phyloP scores from a whole-genome alignment of 192 early-diverging fungal species.

The Chytriomyces hyalinus region DNA sequence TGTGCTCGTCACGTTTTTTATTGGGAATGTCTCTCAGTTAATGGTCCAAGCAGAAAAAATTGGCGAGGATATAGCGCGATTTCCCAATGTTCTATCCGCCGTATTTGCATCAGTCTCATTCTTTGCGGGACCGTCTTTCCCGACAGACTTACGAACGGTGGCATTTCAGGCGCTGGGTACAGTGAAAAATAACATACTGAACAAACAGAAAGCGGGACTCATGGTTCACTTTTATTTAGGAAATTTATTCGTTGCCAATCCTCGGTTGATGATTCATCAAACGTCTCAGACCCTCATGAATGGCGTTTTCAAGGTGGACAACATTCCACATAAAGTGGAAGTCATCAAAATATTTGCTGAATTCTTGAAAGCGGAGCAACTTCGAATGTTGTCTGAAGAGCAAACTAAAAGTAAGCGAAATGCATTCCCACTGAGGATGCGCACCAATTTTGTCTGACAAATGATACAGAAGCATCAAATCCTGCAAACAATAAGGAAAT shows the following conservation, averaged over 20 bases:
- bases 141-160: constrained; percentile 28
- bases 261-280: constrained; percentile 61
- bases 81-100: constrained; percentile 16
- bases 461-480: constrained; percentile 6
- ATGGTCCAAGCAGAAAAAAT: constrained; percentile 25
- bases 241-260: constrained; percentile 73
- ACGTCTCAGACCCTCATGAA: constrained; percentile 71
- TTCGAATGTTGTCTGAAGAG: constrained; percentile 51
- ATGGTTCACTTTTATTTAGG: constrained; percentile 46
- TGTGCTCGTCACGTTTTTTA: background rate
- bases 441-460: no score
- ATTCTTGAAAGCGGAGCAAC: constrained; percentile 70
- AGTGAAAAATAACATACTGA: background rate
- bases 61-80: constrained; percentile 6
- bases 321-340: constrained; percentile 64
- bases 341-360: constrained; percentile 74
- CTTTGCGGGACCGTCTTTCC: constrained; percentile 36
- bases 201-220: background rate
- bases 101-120: constrained; percentile 36
- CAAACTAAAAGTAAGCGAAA: constrained; percentile 46
- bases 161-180: constrained; percentile 40
- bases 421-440: no score
- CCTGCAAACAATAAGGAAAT: constrained; percentile 37
- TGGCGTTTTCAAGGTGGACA: constrained; percentile 57
- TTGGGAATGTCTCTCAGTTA: background rate